Conservation (phyloP, 2,329 filamentous ascomycete genomes). For the Fusarium albidum region DNA sequence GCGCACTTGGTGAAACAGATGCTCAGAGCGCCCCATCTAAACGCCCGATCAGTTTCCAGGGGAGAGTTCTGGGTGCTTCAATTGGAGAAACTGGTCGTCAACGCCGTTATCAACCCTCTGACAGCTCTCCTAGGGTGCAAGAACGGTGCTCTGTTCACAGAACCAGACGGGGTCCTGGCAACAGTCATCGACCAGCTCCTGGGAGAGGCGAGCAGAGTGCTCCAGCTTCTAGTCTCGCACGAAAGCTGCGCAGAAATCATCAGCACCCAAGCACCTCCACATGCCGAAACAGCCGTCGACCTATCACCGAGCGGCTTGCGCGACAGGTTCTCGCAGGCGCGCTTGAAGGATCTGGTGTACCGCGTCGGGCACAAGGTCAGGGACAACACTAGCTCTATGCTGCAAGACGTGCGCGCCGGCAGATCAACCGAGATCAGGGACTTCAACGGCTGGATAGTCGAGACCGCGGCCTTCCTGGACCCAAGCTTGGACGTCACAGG, state of each 20-base stretch:
- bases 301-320: conserved; percentile 30
- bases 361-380: conserved; percentile 56
- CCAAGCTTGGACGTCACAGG: conserved; percentile 44
- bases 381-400: conserved; percentile 68
- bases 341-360: conserved; percentile 56
- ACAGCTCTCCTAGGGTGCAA: conserved; percentile 78
- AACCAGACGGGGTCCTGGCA: conserved; percentile 58
- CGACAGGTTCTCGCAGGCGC: conserved; percentile 53
- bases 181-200: conserved; percentile 74
- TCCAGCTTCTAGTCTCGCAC: conserved; percentile 72
- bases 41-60: conserved; percentile 49
- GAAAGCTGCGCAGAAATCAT: conserved; percentile 55
- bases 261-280: not conserved
- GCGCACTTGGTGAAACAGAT: conserved; percentile 55
- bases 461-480: conserved; percentile 52
- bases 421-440: conserved; percentile 64
- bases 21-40: conserved; percentile 52
- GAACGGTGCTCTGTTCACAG: conserved; percentile 79
- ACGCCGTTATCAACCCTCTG: conserved; percentile 84
- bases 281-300: conserved; percentile 16
- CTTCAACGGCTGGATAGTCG: conserved; percentile 67
- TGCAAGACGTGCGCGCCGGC: conserved; percentile 63
- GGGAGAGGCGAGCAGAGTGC: conserved; percentile 77
- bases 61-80: conserved; percentile 67
- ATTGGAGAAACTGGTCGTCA: conserved; percentile 86